Evolutionary conservation across 164 flowering plant genomes (phyloP).

Genomic region (Brasenia schreberi): DNA sequence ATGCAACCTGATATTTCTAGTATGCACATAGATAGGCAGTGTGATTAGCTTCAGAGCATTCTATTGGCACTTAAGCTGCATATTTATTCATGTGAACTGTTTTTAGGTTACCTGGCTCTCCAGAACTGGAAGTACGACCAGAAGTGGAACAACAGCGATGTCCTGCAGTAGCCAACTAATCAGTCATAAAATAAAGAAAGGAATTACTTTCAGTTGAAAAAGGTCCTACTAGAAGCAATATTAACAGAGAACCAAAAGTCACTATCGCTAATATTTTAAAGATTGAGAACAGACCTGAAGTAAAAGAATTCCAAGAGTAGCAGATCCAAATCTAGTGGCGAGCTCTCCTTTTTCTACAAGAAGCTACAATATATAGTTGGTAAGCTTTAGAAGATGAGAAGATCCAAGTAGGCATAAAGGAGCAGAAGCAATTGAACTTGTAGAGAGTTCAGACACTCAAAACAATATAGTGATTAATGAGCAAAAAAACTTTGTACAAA

Average conservation of each 20-base stretch:
- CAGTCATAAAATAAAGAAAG: not conserved
- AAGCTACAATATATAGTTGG: constrained; percentile 46
- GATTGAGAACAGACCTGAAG: constrained; percentile 45
- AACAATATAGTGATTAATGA: no score
- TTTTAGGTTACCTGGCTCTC: constrained; percentile 73
- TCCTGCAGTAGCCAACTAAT: constrained; percentile 53
- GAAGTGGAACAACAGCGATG: constrained; percentile 94
- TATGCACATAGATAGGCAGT: no score
- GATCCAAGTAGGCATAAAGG: no score
- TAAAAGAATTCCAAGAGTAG: constrained; percentile 92
- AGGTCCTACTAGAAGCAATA: no score
- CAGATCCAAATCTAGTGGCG: constrained; percentile 95
- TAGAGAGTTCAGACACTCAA: no score
- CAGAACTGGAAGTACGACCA: constrained; percentile 91
- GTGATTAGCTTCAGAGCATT: not conserved
- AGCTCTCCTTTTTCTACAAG: constrained; percentile 99
- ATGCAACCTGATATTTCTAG: no score
- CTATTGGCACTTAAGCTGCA: not conserved
- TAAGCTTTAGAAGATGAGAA: constrained; percentile 15
- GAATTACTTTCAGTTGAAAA: not conserved
- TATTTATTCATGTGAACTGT: not conserved
- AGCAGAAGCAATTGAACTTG: no score
- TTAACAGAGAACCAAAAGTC: not conserved
- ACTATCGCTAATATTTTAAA: not conserved
- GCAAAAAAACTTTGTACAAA: no score